Evolutionary conservation across 805 yeast species (phyloP).

Genomic region (Wickerhamiella vanderwaltii): DNA sequence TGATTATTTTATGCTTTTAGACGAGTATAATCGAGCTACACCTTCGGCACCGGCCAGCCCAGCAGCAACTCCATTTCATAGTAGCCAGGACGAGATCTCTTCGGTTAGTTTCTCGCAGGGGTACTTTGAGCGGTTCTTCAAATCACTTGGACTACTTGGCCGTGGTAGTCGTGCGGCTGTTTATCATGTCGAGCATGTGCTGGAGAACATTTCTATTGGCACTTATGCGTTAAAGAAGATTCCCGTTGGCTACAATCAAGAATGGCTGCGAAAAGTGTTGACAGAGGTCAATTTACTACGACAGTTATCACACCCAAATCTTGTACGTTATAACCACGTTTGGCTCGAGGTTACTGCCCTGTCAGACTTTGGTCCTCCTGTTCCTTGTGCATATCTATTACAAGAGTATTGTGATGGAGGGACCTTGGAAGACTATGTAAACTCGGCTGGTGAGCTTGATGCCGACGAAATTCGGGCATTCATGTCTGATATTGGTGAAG

Average conservation of each 20-base stretch:
- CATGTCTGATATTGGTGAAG: conserved; percentile 54
- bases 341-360: conserved; percentile 66
- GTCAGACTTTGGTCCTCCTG: conserved; percentile 41
- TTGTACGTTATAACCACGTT: conserved; percentile 79
- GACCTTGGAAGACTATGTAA: conserved; percentile 57
- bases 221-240: conserved; percentile 75
- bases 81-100: conserved; percentile 16
- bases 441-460: conserved; percentile 20
- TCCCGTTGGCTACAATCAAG: conserved; percentile 64
- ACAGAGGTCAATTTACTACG: conserved; percentile 64
- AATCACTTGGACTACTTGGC: conserved; percentile 49
- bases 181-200: conserved; percentile 67
- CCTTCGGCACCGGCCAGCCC: conserved; percentile 1
- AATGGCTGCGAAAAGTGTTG: conserved; percentile 56
- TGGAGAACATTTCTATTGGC: conserved; percentile 62
- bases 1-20: conserved; percentile 11
- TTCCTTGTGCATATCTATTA: conserved; percentile 67
- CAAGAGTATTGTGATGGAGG: conserved; percentile 89
- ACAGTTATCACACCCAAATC: conserved; percentile 41
- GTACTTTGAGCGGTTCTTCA: conserved; percentile 58
- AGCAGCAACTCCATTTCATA: conserved; percentile 1
- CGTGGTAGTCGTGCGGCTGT: conserved; percentile 80
- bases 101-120: conserved; percentile 59
- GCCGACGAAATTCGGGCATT: conserved; percentile 44
- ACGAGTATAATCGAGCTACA: conserved; percentile 1